Evolutionary conservation across 192 early-diverging fungal genomes (phyloP), one percentile per base, ranked within the genome.

Genomic region (Globomyces pollinis-pini): DNA sequence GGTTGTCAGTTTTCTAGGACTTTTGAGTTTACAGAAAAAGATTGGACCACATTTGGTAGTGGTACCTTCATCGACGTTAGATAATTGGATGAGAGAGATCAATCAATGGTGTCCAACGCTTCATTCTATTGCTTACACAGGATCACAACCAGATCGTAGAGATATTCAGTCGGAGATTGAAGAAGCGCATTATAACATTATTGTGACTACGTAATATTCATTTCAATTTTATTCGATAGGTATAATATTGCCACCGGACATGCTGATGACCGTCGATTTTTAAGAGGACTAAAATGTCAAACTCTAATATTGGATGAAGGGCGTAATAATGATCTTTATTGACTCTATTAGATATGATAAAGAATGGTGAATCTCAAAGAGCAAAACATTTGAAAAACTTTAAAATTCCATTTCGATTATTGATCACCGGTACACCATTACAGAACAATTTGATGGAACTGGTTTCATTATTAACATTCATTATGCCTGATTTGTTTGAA

Each of bases 381-480:
- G 91, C 90, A 70, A 85, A 88, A 54, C 78, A 85, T 59, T 66
- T 94, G 38, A 89, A 83, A 76, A 65, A 73, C 13, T 20, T 62
- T 13, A 16, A 70, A 54, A 29, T 57, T 1, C 61, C 60, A 6
- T 73, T 77, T 62, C 56, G 66, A 33, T 32, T 77, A 5, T 61
- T 96, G 29, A 67, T 93, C 1, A 96, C 90, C 0, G 91, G 91
- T 36, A 96, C 93, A 80, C 96, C 96, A 12, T 71, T 98, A 28
- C 91, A 96, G 62, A 94, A 94, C 66, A 94, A 91, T 55, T 67
- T 94, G 31, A 85, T 90, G 65, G 93, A 96, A 62, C 78, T 96
- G 5, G 43, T 78, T 43, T 64, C 88, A 2, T 67, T 95, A 13
- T 64, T 95, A 36, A 87, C 84, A 0, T 95, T 95, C 69, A 88